Conservation (phyloP, 352 stramenopile species). For the Pilasporangium apinafurcum region DNA sequence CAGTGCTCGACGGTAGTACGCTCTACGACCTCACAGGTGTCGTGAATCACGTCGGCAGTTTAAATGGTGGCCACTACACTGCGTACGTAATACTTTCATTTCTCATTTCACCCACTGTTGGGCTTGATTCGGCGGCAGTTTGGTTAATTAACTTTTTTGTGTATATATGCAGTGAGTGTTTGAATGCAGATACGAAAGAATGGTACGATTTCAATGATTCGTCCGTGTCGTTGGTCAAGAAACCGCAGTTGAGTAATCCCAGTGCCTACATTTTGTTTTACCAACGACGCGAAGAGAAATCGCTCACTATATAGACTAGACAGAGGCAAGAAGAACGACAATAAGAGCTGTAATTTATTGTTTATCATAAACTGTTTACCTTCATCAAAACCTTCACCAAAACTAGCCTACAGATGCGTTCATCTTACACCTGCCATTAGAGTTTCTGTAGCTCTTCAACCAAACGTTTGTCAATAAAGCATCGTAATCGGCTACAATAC, state of each 20-base stretch:
- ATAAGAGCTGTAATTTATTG: too few relatives aligned
- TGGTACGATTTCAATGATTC: constrained; percentile 83
- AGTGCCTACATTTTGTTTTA: constrained; percentile 83
- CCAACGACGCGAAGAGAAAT: constrained; percentile 45
- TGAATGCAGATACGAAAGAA: constrained; percentile 58
- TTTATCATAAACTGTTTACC: too few relatives aligned
- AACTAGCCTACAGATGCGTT: too few relatives aligned
- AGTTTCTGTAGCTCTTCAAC: too few relatives aligned
- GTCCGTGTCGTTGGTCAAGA: constrained; percentile 59
- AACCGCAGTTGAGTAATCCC: constrained; percentile 48
- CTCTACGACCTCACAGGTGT: constrained; percentile 76
- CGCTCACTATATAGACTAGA: constrained; percentile 43
- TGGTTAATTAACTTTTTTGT: too few relatives aligned
- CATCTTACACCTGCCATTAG: too few relatives aligned
- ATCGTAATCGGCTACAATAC: too few relatives aligned
- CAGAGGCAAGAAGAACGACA: too few relatives aligned
- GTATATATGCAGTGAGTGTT: constrained; percentile 39
- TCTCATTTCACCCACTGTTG: too few relatives aligned
- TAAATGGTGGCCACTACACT: constrained; percentile 83
- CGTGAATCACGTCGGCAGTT: constrained; percentile 70
- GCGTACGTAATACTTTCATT: constrained; percentile 32
- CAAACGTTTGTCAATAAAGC: too few relatives aligned
- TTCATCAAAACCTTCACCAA: too few relatives aligned
- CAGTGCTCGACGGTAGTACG: constrained; percentile 58
- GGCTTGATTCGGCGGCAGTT: too few relatives aligned